A percentile compares a stretch with the other conserved stretches of the same genome.
Conservation (phyloP, 2,329 filamentous ascomycete genomes). For the Phaeophleospora eucalypticola region DNA sequence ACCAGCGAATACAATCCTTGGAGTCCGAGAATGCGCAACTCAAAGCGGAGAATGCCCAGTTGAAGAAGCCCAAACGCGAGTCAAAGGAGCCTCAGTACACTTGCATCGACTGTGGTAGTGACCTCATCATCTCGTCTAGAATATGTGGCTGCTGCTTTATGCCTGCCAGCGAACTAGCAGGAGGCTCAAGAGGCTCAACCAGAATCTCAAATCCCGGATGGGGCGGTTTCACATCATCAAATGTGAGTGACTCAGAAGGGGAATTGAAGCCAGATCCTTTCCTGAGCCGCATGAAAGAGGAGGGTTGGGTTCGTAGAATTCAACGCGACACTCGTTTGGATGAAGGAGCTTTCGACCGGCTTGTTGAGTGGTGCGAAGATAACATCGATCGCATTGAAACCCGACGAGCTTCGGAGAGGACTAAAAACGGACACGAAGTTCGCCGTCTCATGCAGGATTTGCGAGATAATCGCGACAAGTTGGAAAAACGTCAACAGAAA, state of each 20-base stretch:
- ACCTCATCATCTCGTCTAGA: not conserved
- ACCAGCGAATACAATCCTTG: not conserved
- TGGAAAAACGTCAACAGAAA: not conserved
- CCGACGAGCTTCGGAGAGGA: constrained; percentile 1
- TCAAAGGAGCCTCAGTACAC: no score
- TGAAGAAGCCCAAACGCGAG: not conserved
- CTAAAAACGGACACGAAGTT: not conserved
- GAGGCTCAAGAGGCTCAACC: not conserved
- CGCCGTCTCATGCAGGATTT: not conserved
- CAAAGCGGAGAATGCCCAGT: no score
- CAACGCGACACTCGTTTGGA: not conserved
- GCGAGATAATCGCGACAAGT: not conserved
- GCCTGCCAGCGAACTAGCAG: not conserved
- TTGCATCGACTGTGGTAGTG: not conserved
- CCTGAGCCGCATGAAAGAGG: no score
- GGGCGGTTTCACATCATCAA: not conserved
- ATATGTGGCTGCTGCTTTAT: not conserved
- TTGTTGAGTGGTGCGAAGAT: constrained; percentile 1
- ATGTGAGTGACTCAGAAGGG: not conserved
- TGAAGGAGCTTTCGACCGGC: not conserved
- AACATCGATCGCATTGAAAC: constrained; percentile 2
- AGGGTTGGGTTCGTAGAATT: no score
- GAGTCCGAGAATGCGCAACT: not conserved
- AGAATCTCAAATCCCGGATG: not conserved
- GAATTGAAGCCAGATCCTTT: no score